These are phyloP conservation scores for Chlorella variabilis DNA, from an alignment of 163 green algal species.

Conservation along the genomic window DNA sequence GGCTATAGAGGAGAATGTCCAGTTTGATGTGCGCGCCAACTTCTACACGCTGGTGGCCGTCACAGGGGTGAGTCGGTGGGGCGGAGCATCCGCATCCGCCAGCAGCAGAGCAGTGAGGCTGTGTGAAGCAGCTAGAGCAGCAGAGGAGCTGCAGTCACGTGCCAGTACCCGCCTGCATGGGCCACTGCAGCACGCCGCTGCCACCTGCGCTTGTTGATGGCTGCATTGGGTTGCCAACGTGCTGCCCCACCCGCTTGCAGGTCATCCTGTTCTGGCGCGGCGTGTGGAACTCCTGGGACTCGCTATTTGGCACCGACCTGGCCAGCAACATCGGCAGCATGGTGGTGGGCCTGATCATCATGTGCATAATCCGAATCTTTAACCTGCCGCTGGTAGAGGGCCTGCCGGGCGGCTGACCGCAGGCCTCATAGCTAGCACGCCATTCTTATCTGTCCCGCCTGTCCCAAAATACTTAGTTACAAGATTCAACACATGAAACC, in stretches of 20 bases:
- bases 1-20: constrained; percentile 41
- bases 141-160: no score
- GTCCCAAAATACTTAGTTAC: no score
- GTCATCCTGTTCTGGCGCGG: constrained; percentile 42
- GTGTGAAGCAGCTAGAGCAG: no score
- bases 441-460: neutral
- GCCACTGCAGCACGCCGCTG: no score
- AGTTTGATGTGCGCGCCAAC: constrained; percentile 37
- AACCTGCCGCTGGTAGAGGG: constrained; percentile 37
- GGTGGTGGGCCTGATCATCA: constrained; percentile 36
- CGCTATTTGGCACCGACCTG: constrained; percentile 39
- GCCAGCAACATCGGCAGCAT: constrained; percentile 39
- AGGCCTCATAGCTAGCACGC: neutral
- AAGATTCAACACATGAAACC: no score
- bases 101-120: no score
- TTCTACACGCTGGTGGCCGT: constrained; percentile 36
- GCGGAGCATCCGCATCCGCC: no score
- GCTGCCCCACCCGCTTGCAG: no score
- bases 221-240: no score
- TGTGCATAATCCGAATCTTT: constrained; percentile 35
- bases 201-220: no score
- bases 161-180: no score
- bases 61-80: constrained; percentile 10
- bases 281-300: constrained; percentile 43
- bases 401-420: constrained; percentile 27